Evolutionary conservation across 768 basidiomycete genomes (phyloP), one percentile per base, ranked within the genome.

Genomic region (Gymnopilus dilepis): DNA sequence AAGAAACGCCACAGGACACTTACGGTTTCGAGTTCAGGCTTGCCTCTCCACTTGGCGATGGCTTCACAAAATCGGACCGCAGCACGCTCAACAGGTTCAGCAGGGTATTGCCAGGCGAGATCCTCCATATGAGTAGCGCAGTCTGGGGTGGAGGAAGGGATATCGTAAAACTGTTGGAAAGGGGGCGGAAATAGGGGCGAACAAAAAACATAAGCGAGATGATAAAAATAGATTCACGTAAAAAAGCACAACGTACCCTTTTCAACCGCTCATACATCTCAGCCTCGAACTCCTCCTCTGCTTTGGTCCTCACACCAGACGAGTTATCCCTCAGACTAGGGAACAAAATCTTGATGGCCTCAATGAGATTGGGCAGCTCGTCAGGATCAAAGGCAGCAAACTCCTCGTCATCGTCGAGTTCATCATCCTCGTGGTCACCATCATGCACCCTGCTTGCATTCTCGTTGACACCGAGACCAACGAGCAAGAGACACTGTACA

Each of bases 61-160:
- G 91, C 91, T 70, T 95, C 92, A 68, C 88, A 92, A 69, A 91
- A 95, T 52, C 91, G 79, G 5, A 92, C 80, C 0, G 90, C 86
- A 28, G 89, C 87, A 19, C 91, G 82, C 69, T 95, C 92, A 15
- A 94, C 84, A 21, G 91, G 88, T 67, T 94, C 91, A 1, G 89
- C 87, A 30, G 93, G 91, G 70, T 88, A 94, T 66, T 86, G 85
- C 85, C 88, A 89, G 1, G 91, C 90, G 3, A 91, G 77, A 65
- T 87, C 82, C 69, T 92, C 90, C 86, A 94, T 86, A 65, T 94
- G 91, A 1, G 88, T 90, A 3, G 89, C 84, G 22, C 94, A 79
- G 70, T 94, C 91, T 0, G 88, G 88, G 0, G 89, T 89, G 17
- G 86, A 80, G 6, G 79, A 73, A 8, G 91, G 90, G 52, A 94